Evolutionary conservation across 495 filamentous ascomycete species (phyloP).

Genomic region (Aspergillus indologenus): DNA sequence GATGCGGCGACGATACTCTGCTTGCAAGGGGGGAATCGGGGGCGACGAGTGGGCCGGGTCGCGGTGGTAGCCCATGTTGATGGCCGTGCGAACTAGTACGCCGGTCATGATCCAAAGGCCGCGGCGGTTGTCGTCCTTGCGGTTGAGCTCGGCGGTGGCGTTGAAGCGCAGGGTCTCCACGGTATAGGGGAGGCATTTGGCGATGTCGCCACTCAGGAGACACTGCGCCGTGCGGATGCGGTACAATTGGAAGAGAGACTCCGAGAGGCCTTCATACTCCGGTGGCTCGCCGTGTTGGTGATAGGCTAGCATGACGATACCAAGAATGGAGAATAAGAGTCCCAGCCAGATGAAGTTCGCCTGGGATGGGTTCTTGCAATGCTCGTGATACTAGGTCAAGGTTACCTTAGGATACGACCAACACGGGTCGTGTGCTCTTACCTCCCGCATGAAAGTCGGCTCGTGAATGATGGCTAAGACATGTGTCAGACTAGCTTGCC

Average conservation of each 20-base stretch:
- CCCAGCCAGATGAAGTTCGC: constrained; percentile 23
- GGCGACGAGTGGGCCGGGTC: constrained; percentile 46
- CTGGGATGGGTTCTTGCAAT: constrained; percentile 22
- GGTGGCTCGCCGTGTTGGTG: constrained; percentile 8
- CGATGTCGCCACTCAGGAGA: constrained; percentile 39
- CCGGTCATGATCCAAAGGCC: constrained; percentile 42
- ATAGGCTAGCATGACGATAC: constrained; percentile 16
- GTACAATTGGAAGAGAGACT: constrained; percentile 15
- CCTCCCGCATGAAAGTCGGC: constrained; percentile 17
- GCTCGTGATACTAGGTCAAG: constrained; percentile 16
- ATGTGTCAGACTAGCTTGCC: background rate
- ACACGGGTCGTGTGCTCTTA: background rate
- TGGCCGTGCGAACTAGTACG: constrained; percentile 35
- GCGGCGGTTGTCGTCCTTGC: constrained; percentile 33
- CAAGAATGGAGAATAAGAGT: constrained; percentile 26
- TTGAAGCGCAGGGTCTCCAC: constrained; percentile 44
- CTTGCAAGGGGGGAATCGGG: constrained; percentile 47
- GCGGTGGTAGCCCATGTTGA: constrained; percentile 49
- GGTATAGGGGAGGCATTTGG: constrained; percentile 37
- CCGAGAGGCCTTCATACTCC: constrained; percentile 8
- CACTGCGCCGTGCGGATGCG: constrained; percentile 39
- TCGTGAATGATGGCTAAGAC: constrained; percentile 14
- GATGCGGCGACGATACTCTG: constrained; percentile 54
- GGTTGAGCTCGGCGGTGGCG: constrained; percentile 35
- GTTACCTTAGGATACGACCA: background rate